Conservation (phyloP, 805 yeast genomes). For the Pichia rugopelliculosa region DNA sequence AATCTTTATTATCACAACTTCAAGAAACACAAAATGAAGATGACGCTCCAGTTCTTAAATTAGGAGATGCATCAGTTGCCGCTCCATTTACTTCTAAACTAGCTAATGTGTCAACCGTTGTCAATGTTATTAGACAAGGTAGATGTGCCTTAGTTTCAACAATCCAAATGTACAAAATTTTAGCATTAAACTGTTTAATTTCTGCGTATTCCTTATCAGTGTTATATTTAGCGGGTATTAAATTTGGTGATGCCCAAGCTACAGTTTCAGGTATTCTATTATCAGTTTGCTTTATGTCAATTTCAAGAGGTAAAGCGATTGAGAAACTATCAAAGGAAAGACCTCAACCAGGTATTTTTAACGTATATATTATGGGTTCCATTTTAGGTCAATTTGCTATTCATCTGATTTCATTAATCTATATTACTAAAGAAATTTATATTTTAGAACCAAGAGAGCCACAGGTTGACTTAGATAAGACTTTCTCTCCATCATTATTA, state of each 20-base stretch:
- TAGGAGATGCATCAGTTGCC: constrained; percentile 98
- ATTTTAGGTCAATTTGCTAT: constrained; percentile 94
- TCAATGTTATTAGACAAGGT: constrained; percentile 93
- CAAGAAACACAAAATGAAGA: constrained; percentile 52
- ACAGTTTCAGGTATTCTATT: constrained; percentile 89
- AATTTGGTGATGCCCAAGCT: constrained; percentile 97
- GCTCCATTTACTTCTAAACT: constrained; percentile 97
- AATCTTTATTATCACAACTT: constrained; percentile 50
- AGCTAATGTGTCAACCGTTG: constrained; percentile 85
- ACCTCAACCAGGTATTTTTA: constrained; percentile 97
- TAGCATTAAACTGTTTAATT: constrained; percentile 94
- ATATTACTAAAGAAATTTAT: constrained; percentile 78
- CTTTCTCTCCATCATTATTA: constrained; percentile 79
- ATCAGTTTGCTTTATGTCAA: constrained; percentile 90
- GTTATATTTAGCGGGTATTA: constrained; percentile 92
- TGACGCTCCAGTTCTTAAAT: constrained; percentile 87
- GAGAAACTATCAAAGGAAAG: constrained; percentile 86
- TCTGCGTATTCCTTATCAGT: constrained; percentile 94
- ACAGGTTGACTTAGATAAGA: constrained; percentile 80
- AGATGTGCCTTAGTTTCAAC: constrained; percentile 96
- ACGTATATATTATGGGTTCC: constrained; percentile 94
- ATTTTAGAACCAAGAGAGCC: constrained; percentile 89
- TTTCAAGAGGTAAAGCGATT: constrained; percentile 87
- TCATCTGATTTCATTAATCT: constrained; percentile 75
- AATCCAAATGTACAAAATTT: constrained; percentile 96